Conservation (phyloP, 108 stramenopile genomes). For the Cylindrotheca fusiformis region DNA sequence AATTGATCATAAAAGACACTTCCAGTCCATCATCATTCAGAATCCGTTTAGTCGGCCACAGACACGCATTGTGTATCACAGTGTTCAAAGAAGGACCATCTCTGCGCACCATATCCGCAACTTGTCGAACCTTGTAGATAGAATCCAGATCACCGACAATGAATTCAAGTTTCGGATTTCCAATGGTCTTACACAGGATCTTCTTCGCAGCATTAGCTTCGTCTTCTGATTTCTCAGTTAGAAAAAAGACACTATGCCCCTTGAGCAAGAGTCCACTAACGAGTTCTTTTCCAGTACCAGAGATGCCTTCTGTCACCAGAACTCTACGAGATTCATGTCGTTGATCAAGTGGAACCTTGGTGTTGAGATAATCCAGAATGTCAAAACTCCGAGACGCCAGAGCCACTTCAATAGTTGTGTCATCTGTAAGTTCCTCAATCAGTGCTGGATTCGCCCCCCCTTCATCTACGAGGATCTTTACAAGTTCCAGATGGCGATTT, state of each 20-base stretch:
- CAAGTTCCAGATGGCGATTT: constrained; percentile 17
- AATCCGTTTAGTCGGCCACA: not conserved
- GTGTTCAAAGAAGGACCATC: constrained; percentile 4
- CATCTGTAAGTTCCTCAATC: constrained; percentile 22
- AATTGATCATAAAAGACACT: constrained; percentile 11
- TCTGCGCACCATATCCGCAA: not conserved
- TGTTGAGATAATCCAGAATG: constrained; percentile 23
- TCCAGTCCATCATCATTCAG: constrained; percentile 14
- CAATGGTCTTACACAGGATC: not conserved
- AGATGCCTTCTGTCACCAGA: constrained; percentile 74
- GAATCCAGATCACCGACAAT: constrained; percentile 8
- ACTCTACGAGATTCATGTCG: constrained; percentile 37
- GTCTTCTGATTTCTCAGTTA: constrained; percentile 3
- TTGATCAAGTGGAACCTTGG: constrained; percentile 12
- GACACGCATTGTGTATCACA: constrained; percentile 17
- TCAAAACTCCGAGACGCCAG: constrained; percentile 7
- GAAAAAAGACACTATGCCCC: constrained; percentile 21
- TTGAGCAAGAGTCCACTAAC: constrained; percentile 7
- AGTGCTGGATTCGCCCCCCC: constrained; percentile 15
- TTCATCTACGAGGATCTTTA: constrained; percentile 17
- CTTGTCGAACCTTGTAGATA: not conserved
- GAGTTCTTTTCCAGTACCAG: constrained; percentile 68
- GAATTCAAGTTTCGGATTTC: constrained; percentile 8
- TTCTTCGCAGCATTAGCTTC: not conserved
- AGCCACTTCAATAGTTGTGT: constrained; percentile 18